Evolutionary conservation across 2,329 filamentous ascomycete species (phyloP).

Genomic region (Epichloe brachyelytri): DNA sequence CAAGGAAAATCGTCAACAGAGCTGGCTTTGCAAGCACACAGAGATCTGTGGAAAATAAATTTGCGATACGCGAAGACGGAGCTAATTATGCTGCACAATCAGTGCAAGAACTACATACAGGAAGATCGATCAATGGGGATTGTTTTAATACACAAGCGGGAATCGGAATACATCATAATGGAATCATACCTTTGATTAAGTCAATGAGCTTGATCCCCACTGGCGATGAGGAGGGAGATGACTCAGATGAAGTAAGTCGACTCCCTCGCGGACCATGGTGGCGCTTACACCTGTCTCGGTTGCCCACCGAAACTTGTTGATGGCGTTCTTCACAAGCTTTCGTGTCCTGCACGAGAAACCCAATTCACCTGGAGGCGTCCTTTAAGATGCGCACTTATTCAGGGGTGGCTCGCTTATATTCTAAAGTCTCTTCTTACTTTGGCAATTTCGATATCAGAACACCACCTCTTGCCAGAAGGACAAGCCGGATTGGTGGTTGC

Average conservation of each 20-base stretch:
- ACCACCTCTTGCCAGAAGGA: background rate
- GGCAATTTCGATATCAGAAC: too few species aligned
- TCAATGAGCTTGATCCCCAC: background rate
- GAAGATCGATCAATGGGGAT: background rate
- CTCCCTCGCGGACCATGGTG: background rate
- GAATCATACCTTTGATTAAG: background rate
- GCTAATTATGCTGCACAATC: background rate
- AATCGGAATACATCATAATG: background rate
- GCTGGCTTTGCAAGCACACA: too few species aligned
- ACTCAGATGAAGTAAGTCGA: background rate
- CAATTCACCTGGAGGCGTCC: background rate
- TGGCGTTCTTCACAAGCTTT: background rate
- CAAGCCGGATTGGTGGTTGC: background rate
- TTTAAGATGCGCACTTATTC: background rate
- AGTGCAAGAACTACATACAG: background rate
- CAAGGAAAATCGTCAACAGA: background rate
- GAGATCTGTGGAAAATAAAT: too few species aligned
- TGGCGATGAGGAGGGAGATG: background rate
- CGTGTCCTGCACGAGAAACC: background rate
- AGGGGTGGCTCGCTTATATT: background rate
- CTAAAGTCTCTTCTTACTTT: background rate
- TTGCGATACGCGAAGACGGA: background rate
- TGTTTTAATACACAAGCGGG: background rate
- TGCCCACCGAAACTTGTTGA: background rate
- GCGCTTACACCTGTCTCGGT: background rate